These are phyloP conservation scores for Microcyclospora tardicrescens DNA, from an alignment of 2,329 filamentous ascomycete species.

Conservation along the genomic window DNA sequence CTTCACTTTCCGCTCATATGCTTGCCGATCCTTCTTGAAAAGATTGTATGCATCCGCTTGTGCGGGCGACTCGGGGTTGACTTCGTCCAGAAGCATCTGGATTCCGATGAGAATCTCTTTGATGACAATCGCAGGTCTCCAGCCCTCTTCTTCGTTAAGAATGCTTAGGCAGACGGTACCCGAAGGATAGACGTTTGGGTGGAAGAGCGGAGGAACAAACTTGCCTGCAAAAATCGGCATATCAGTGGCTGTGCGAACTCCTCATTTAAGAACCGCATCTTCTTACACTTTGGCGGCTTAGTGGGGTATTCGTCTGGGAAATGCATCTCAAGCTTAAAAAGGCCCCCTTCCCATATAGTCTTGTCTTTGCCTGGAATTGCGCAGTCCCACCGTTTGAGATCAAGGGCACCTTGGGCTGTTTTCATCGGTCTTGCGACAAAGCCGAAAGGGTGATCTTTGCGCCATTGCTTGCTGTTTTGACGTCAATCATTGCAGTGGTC, in stretches of 20 bases:
- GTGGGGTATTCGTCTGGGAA: slow-evolving; percentile 98
- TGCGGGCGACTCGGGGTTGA: slow-evolving; percentile 91
- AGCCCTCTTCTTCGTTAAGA: slow-evolving; percentile 94
- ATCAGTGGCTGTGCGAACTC: too few relatives aligned
- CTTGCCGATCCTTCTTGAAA: slow-evolving; percentile 75
- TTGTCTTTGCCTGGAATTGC: slow-evolving; percentile 92
- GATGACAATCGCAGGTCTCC: slow-evolving; percentile 97
- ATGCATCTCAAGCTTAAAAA: slow-evolving; percentile 85
- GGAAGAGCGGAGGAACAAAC: slow-evolving; percentile 90
- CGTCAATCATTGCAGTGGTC: slow-evolving; percentile 3
- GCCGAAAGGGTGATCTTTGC: slow-evolving; percentile 90
- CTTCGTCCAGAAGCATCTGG: slow-evolving; percentile 88
- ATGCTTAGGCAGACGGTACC: slow-evolving; percentile 96
- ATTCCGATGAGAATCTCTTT: slow-evolving; percentile 96
- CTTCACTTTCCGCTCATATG: slow-evolving; percentile 81
- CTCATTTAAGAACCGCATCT: background rate
- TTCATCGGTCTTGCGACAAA: slow-evolving; percentile 87
- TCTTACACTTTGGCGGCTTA: slow-evolving; percentile 93
- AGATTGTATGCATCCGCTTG: slow-evolving; percentile 96
- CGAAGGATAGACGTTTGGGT: slow-evolving; percentile 96
- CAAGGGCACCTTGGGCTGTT: slow-evolving; percentile 65
- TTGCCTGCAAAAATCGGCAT: slow-evolving; percentile 52
- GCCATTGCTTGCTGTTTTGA: slow-evolving; percentile 73
- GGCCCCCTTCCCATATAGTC: slow-evolving; percentile 93
- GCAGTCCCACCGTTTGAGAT: slow-evolving; percentile 93